Evolutionary conservation across 73 alveolate genomes (phyloP).

Genomic region (Blepharisma stoltei): DNA sequence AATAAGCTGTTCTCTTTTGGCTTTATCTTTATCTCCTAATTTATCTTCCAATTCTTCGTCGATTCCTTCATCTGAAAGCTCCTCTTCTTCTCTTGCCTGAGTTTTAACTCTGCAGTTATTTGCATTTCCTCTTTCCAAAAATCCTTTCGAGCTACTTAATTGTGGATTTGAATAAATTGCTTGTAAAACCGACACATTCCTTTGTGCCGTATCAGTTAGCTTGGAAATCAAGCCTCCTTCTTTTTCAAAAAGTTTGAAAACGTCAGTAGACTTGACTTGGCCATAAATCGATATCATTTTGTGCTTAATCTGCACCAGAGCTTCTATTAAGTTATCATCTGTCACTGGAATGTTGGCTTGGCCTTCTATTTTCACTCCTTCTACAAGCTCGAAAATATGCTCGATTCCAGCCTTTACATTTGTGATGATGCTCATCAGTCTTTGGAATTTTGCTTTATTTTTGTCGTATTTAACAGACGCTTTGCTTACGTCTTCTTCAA

Average conservation of each 20-base stretch:
- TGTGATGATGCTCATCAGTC: conserved; percentile 61
- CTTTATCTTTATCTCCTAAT: background rate
- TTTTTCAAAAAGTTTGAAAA: background rate
- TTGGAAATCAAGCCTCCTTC: background rate
- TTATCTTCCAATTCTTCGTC: background rate
- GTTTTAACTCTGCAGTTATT: conserved; percentile 3
- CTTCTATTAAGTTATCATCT: conserved; percentile 74
- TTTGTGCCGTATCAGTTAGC: conserved; percentile 10
- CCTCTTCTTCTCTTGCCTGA: conserved; percentile 12
- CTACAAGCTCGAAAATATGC: conserved; percentile 72
- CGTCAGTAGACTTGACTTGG: conserved; percentile 7
- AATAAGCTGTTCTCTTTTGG: background rate
- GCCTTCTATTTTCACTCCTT: conserved; percentile 73
- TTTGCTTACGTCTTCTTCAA: conserved; percentile 62
- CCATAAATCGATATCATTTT: conserved; percentile 45
- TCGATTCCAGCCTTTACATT: conserved; percentile 86
- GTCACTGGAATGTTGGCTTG: conserved; percentile 63
- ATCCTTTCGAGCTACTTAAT: background rate
- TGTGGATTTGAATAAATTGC: conserved; percentile 21
- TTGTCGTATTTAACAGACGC: conserved; percentile 66
- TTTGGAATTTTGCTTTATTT: conserved; percentile 69
- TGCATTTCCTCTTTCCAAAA: background rate
- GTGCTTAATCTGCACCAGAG: conserved; percentile 58
- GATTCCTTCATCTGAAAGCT: background rate
- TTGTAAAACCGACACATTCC: background rate